Evolutionary conservation across 2,329 filamentous ascomycete genomes (phyloP).

Genomic region (Penicillium corylophilum): DNA sequence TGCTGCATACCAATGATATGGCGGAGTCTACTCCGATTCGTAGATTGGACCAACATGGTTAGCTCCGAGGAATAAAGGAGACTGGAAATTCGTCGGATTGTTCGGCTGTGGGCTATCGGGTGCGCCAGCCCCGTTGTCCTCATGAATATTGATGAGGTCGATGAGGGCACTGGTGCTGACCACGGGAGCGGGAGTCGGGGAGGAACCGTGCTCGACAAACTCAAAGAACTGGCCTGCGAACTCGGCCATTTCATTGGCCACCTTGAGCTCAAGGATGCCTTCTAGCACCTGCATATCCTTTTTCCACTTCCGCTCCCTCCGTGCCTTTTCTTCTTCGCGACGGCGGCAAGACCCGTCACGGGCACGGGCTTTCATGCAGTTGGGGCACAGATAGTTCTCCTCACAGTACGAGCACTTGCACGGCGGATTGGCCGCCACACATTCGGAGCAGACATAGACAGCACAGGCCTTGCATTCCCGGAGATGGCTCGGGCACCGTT

Average conservation of each 20-base stretch:
- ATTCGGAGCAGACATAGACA: slow-evolving; percentile 49
- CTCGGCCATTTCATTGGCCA: slow-evolving; percentile 44
- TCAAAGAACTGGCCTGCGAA: slow-evolving; percentile 44
- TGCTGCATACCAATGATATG: neutral
- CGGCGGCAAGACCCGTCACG: slow-evolving; percentile 42
- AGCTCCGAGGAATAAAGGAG: slow-evolving; percentile 9
- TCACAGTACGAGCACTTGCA: slow-evolving; percentile 47
- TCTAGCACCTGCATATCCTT: slow-evolving; percentile 42
- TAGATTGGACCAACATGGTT: slow-evolving; percentile 10
- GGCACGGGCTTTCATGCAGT: slow-evolving; percentile 41
- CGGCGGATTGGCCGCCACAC: slow-evolving; percentile 39
- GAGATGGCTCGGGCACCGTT: slow-evolving; percentile 44
- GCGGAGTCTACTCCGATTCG: slow-evolving; percentile 13
- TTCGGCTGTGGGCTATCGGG: neutral
- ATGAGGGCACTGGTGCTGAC: neutral
- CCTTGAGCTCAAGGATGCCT: slow-evolving; percentile 39
- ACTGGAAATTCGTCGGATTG: neutral
- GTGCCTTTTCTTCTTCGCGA: slow-evolving; percentile 38
- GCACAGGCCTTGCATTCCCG: slow-evolving; percentile 48
- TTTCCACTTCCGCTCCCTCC: slow-evolving; percentile 41
- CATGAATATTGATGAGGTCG: slow-evolving; percentile 5
- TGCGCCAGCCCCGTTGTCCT: neutral
- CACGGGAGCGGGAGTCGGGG: neutral
- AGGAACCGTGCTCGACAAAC: slow-evolving; percentile 22
- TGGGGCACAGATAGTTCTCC: slow-evolving; percentile 45